These are phyloP conservation scores for Leucocoprinus birnbaumii DNA, from an alignment of 768 basidiomycete species.

Conservation along the genomic window DNA sequence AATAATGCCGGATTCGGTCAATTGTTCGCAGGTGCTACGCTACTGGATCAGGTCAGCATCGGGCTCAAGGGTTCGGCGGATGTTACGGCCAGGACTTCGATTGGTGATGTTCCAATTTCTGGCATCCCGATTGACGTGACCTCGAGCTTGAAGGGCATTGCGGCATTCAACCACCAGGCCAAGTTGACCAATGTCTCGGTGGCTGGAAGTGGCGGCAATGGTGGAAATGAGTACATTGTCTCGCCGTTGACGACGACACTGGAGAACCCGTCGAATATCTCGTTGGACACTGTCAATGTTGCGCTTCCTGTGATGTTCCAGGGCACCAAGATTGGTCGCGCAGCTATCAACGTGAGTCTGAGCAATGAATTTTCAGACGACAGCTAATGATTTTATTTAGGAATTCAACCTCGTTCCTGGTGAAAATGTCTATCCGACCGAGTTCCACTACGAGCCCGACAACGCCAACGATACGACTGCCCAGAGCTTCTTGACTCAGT, in stretches of 20 bases:
- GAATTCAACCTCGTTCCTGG: conserved; percentile 58
- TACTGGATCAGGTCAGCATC: conserved; percentile 40
- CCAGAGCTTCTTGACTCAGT: conserved; percentile 56
- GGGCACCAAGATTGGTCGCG: conserved; percentile 54
- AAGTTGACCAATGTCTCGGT: conserved; percentile 54
- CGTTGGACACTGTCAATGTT: conserved; percentile 54
- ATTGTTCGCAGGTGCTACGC: conserved; percentile 60
- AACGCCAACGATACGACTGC: conserved; percentile 67
- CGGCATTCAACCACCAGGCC: conserved; percentile 53
- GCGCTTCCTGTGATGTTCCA: conserved; percentile 58
- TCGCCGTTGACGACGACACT: conserved; percentile 56
- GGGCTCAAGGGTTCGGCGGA: conserved; percentile 54
- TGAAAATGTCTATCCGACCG: conserved; percentile 45
- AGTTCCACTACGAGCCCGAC: conserved; percentile 68
- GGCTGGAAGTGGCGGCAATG: conserved; percentile 60
- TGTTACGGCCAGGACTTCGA: conserved; percentile 56
- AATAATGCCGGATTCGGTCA: conserved; percentile 50
- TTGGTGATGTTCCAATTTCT: conserved; percentile 65
- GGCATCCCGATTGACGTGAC: conserved; percentile 61
- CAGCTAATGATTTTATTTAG: conserved; percentile 25
- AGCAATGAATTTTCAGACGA: not conserved
- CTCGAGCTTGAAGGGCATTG: conserved; percentile 57
- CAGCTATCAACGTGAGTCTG: conserved; percentile 51
- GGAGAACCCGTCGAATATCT: conserved; percentile 67
- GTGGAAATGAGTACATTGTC: conserved; percentile 57